Base-by-base conservation (phyloP, 139 green algal genomes). In the Haematococcus sp. region DNA sequence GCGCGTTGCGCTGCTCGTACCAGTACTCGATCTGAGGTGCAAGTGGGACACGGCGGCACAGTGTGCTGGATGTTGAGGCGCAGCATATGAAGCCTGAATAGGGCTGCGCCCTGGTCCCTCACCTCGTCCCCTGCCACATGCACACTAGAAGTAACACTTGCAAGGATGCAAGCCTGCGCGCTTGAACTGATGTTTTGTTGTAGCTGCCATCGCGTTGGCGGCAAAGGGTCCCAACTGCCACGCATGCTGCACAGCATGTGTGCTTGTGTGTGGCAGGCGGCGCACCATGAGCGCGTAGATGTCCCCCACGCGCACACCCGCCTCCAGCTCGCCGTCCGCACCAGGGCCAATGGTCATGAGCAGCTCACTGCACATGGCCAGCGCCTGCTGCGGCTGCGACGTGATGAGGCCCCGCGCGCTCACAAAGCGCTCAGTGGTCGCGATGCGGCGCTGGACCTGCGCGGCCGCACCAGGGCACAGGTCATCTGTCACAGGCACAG, bases 1-100 rank as follows among this genome's bases (percentile, higher is more conserved):
- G 65, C 4, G 77, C 49, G 31, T 87, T 77, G 5, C 75, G 70
- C 9, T 77, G 49, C 60, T 76, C 69, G 70, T 88, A 76, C 83
- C 83, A 85, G 81, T 89, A 83, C 81, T 91, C 86, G 0, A 91
- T 60, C 66, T 72, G 46, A n/a, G n/a, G n/a, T n/a, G n/a, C n/a
- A n/a, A n/a, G n/a, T n/a, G n/a, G n/a, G n/a, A n/a, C n/a, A n/a
- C n/a, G n/a, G n/a, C n/a, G n/a, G n/a, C n/a, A n/a, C n/a, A n/a
- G n/a, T n/a, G n/a, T n/a, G n/a, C n/a, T n/a, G n/a, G n/a, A n/a
- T n/a, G n/a, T n/a, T n/a, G n/a, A n/a, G n/a, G n/a, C n/a, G n/a
- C n/a, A n/a, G n/a, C n/a, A n/a, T n/a, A n/a, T n/a, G n/a, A n/a
- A n/a, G n/a, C n/a, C n/a, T n/a, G n/a, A n/a, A n/a, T n/a, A n/a